A percentile compares a stretch with the other conserved stretches of the same genome.
Evolutionary conservation across 805 yeast species (phyloP).

Genomic region (Starmerella tilneyi): DNA sequence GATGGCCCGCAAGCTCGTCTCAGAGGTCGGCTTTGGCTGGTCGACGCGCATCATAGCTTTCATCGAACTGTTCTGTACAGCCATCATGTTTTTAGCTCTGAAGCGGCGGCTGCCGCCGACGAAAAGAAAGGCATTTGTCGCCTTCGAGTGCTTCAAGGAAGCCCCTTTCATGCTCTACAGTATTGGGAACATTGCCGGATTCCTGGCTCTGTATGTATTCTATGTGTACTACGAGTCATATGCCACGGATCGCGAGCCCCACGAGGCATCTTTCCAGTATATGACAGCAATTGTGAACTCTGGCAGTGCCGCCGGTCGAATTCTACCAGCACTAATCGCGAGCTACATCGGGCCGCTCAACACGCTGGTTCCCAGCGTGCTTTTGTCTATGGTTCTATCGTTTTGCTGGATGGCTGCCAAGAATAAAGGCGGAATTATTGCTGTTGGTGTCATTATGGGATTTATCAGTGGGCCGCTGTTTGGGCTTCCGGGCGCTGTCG

Average conservation of each 20-base stretch:
- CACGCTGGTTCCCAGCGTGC: conserved; percentile 29
- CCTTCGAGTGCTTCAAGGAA: conserved; percentile 27
- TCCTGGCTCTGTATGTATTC: conserved; percentile 30
- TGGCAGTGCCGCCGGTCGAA: conserved; percentile 41
- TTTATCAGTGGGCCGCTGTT: conserved; percentile 30
- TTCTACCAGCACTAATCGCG: conserved; percentile 40
- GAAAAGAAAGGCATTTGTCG: conserved; percentile 24
- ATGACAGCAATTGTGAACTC: conserved; percentile 32
- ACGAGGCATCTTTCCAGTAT: conserved; percentile 23
- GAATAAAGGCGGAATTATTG: conserved; percentile 28
- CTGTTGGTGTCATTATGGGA: conserved; percentile 29
- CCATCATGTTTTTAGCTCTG: conserved; percentile 24
- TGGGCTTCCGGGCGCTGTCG: conserved; percentile 30
- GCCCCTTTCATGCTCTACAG: conserved; percentile 24
- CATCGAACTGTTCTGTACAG: conserved; percentile 31
- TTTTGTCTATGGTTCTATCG: conserved; percentile 29
- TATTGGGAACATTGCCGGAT: conserved; percentile 26
- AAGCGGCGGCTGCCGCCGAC: conserved; percentile 29
- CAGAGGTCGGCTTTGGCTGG: conserved; percentile 44
- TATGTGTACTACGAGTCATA: conserved; percentile 31
- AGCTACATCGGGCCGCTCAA: conserved; percentile 43
- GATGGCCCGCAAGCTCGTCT: conserved; percentile 36
- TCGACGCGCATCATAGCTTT: conserved; percentile 43
- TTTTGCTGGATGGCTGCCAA: conserved; percentile 34
- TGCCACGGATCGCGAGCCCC: conserved; percentile 25